Base-by-base conservation (phyloP, 352 stramenopile species). In the Blastocystis sp. region DNA sequence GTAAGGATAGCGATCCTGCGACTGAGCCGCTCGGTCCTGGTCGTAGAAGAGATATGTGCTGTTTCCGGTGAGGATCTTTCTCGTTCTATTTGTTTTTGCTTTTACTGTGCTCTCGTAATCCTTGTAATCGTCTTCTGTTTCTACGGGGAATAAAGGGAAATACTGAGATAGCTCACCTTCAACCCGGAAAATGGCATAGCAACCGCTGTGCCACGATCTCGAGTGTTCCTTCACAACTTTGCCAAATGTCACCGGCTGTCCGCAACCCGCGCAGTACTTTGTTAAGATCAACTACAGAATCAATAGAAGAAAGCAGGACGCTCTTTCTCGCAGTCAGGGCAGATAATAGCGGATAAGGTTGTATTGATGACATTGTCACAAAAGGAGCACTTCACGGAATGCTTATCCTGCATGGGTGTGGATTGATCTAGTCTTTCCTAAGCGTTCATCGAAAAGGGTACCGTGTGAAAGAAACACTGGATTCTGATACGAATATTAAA, bases 301-400 rank as follows among this genome's bases (percentile, higher is more conserved):
- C 28, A 69, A 11, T 48, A 59, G 41, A 67, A 41, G 52, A n/a
- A 2, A 38, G 38, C 14, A 23, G n/a, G 7, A 52, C 19, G 2
- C 17, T 69, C 74, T n/a, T 84, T 84, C 48, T 67, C 45, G 69
- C 74, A 84, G 5, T 84, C 60, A 10, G 74, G 41, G 23, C 74
- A 84, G 2, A 84, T 84, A 14, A 84, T 38, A 9, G 74, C 74
- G 48, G 74, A 67, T 38, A 52, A 17, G 23, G 52, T 67, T 69
- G 74, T 84, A 14, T 45, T 69, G 56, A 84, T 40, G 23, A 69
- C 41, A 41, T 61, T 84, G 21, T 84, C 56, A 52, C 74, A 84
- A 84, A 84, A 84, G 2, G 74, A 84, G 38, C 74, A 84, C 74
- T 67, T 69, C 60, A 84, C 74, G n/a, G 40, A 34, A 34, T 84